phyloP scores from a whole-genome alignment of 2,329 filamentous ascomycete genomes.

The Dactylellina sp. region DNA sequence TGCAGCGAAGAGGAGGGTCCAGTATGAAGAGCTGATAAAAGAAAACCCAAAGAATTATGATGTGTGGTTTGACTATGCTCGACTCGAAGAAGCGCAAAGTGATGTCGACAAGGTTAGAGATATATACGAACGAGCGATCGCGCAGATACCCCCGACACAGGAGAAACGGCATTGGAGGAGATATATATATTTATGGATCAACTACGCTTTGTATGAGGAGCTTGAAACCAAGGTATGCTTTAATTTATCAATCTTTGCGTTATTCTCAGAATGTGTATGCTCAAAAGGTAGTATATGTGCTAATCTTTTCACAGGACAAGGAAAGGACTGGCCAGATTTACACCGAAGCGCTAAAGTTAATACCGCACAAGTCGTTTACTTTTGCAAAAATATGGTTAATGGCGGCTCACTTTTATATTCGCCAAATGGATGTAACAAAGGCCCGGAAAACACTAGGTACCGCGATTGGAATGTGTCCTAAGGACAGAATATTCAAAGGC shows the following conservation, averaged over 20 bases:
- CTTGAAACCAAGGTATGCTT: constrained; percentile 74
- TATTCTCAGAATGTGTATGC: background rate
- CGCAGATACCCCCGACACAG: constrained; percentile 91
- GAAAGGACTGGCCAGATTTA: constrained; percentile 89
- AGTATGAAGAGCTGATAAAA: constrained; percentile 94
- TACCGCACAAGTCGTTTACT: constrained; percentile 96
- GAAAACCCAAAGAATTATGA: constrained; percentile 98
- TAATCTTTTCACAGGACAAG: constrained; percentile 68
- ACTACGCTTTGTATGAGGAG: constrained; percentile 97
- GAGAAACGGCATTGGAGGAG: constrained; percentile 97
- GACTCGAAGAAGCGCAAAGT: constrained; percentile 85
- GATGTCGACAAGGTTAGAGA: constrained; percentile 87
- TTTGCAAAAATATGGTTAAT: constrained; percentile 97
- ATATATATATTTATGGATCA: constrained; percentile 98
- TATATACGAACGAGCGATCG: constrained; percentile 93
- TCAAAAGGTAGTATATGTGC: no score
- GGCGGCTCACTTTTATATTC: constrained; percentile 92
- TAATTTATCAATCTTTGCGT: no score
- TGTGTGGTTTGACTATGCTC: constrained; percentile 93
- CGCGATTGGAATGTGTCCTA: constrained; percentile 93
- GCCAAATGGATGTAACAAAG: constrained; percentile 82
- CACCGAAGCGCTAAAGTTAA: constrained; percentile 83
- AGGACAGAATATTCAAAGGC: constrained; percentile 92
- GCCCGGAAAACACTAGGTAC: constrained; percentile 87
- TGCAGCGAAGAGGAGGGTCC: constrained; percentile 88